phyloP scores from a whole-genome alignment of 306 rosid genomes.

The Inga laurina region DNA sequence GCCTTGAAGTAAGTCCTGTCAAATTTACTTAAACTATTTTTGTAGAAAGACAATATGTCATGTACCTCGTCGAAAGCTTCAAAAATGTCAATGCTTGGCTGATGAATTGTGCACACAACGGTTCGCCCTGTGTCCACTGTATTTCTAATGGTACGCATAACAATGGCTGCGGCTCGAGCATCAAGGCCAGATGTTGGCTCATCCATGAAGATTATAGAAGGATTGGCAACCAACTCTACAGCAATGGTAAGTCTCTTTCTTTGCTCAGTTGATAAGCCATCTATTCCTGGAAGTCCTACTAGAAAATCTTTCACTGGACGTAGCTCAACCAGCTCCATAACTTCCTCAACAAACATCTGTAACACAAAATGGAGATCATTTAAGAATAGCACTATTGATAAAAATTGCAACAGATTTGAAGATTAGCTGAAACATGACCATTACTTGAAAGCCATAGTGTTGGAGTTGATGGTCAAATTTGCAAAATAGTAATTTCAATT shows the following conservation, averaged over 20 bases:
- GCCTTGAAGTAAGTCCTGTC: no score
- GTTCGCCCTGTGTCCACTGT: slow-evolving; percentile 63
- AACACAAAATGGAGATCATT: neutral
- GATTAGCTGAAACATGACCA: neutral
- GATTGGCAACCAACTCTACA: slow-evolving; percentile 63
- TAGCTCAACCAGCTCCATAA: slow-evolving; percentile 60
- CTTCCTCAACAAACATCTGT: slow-evolving; percentile 62
- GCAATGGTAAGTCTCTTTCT: slow-evolving; percentile 67
- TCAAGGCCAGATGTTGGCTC: slow-evolving; percentile 70
- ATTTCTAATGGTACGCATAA: slow-evolving; percentile 61
- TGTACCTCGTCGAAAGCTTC: slow-evolving; percentile 62
- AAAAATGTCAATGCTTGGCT: slow-evolving; percentile 65
- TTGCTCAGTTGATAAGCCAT: slow-evolving; percentile 61
- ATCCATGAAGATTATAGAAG: slow-evolving; percentile 66
- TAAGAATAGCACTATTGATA: neutral
- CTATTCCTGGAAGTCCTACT: slow-evolving; percentile 58
- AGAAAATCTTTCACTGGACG: slow-evolving; percentile 45
- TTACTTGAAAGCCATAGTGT: neutral
- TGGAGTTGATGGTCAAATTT: neutral
- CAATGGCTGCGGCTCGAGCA: slow-evolving; percentile 67
- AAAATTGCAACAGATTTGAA: no score
- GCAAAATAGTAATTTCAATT: neutral
- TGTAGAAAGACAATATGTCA: neutral
- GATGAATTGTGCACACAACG: slow-evolving; percentile 66
- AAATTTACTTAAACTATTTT: no score